Conservation (phyloP, 2,329 filamentous ascomycete species). For the Sarocladium strictum region DNA sequence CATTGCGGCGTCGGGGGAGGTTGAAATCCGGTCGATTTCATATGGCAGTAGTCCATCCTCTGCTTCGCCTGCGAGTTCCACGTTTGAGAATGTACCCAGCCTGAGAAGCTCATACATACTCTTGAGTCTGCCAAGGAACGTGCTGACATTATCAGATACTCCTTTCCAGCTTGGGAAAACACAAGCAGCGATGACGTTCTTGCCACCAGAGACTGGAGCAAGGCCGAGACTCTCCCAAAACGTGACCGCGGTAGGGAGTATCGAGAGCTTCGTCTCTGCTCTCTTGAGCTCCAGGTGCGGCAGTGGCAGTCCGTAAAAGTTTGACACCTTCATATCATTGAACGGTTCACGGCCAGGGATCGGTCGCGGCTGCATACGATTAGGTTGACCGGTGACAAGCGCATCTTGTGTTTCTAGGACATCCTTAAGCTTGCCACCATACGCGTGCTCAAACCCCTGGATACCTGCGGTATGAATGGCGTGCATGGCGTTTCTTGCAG, state of each 20-base stretch:
- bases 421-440: slow-evolving; percentile 35
- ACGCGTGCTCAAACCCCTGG: slow-evolving; percentile 33
- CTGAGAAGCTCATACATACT: slow-evolving; percentile 69
- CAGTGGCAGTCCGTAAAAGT: slow-evolving; percentile 56
- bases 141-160: slow-evolving; percentile 51
- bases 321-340: slow-evolving; percentile 42
- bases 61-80: slow-evolving; percentile 34
- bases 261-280: slow-evolving; percentile 61
- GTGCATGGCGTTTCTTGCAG: slow-evolving; percentile 42
- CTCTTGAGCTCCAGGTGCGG: slow-evolving; percentile 70
- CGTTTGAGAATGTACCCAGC: slow-evolving; percentile 57
- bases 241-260: slow-evolving; percentile 65
- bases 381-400: slow-evolving; percentile 45
- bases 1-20: slow-evolving; percentile 33
- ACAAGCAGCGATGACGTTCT: slow-evolving; percentile 66
- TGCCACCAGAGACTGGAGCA: slow-evolving; percentile 62
- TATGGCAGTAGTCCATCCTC: slow-evolving; percentile 44
- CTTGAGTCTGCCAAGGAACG: slow-evolving; percentile 62
- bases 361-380: slow-evolving; percentile 44
- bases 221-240: slow-evolving; percentile 83
- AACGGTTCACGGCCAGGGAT: slow-evolving; percentile 34
- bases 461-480: slow-evolving; percentile 40
- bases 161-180: slow-evolving; percentile 63
- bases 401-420: slow-evolving; percentile 54
- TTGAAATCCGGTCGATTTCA: slow-evolving; percentile 39